These are phyloP conservation scores for Prunus salicina DNA, from an alignment of 306 rosid genomes.

Conservation along the genomic window DNA sequence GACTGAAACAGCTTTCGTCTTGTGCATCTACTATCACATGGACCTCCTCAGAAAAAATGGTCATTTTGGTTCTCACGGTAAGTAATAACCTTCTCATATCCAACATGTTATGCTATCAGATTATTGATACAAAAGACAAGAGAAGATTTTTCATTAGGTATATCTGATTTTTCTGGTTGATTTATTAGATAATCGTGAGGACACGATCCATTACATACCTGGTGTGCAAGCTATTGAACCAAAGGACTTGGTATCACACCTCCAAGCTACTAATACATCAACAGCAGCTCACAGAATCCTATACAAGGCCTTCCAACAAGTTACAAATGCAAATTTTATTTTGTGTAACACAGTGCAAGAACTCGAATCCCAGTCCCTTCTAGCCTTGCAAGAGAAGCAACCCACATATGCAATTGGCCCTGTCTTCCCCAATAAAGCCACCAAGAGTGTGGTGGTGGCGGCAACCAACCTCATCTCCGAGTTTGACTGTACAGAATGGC, in stretches of 20 bases:
- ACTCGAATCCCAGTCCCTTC: slow-evolving; percentile 30
- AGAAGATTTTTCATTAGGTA: background rate
- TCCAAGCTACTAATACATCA: slow-evolving; percentile 8
- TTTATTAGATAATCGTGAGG: slow-evolving; percentile 26
- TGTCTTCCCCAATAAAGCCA: background rate
- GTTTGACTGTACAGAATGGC: slow-evolving; percentile 30
- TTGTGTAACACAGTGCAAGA: slow-evolving; percentile 30
- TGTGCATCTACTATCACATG: slow-evolving; percentile 26
- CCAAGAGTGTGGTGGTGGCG: slow-evolving; percentile 14
- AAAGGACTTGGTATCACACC: slow-evolving; percentile 26
- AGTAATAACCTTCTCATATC: background rate
- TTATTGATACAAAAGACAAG: too few relatives aligned
- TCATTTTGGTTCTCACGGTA: slow-evolving; percentile 30
- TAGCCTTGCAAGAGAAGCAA: slow-evolving; percentile 31
- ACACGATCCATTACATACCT: slow-evolving; percentile 33
- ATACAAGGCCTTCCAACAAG: slow-evolving; percentile 22
- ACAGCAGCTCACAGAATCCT: background rate
- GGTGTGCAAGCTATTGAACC: slow-evolving; percentile 29
- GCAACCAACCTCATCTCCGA: slow-evolving; percentile 22
- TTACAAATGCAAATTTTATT: slow-evolving; percentile 22
- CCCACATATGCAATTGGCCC: slow-evolving; percentile 32
- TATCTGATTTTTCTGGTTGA: background rate
- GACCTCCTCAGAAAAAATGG: slow-evolving; percentile 20
- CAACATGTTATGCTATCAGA: too few relatives aligned
- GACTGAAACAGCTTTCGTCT: slow-evolving; percentile 31